Conservation (phyloP, 2,329 filamentous ascomycete genomes). For the Dothistroma pini region DNA sequence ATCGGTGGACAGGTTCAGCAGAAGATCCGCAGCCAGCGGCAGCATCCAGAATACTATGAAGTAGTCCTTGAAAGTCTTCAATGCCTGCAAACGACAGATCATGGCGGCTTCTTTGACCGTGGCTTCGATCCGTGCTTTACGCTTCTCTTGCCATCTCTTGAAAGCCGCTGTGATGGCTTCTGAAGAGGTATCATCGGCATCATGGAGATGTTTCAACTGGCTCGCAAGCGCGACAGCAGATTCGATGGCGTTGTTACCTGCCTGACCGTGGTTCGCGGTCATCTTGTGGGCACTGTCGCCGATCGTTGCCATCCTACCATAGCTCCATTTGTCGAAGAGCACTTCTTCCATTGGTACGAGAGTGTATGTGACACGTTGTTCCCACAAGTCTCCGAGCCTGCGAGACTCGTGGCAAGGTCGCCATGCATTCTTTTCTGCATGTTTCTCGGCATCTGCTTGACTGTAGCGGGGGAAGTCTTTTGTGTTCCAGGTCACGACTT, state of each 20-base stretch:
- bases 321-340: slow-evolving; percentile 26
- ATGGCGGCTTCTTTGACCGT: slow-evolving; percentile 18
- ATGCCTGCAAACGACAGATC: slow-evolving; percentile 22
- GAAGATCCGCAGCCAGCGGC: slow-evolving; percentile 8
- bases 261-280: slow-evolving; percentile 24
- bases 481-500: slow-evolving; percentile 27
- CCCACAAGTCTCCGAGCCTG: slow-evolving; percentile 35
- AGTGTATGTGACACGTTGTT: slow-evolving; percentile 27
- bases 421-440: slow-evolving; percentile 28
- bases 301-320: slow-evolving; percentile 25
- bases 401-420: slow-evolving; percentile 24
- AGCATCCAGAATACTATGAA: slow-evolving; percentile 13
- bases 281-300: slow-evolving; percentile 30
- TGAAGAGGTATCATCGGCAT: slow-evolving; percentile 3
- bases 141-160: slow-evolving; percentile 21
- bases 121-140: slow-evolving; percentile 16
- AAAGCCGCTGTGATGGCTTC: slow-evolving; percentile 13
- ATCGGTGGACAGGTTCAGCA: slow-evolving; percentile 15
- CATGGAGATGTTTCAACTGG: slow-evolving; percentile 17
- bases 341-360: slow-evolving; percentile 31
- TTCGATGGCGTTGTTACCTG: slow-evolving; percentile 27
- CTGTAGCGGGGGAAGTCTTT: slow-evolving; percentile 36
- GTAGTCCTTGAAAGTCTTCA: slow-evolving; percentile 13
- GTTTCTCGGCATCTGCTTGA: slow-evolving; percentile 32
- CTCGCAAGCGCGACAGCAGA: slow-evolving; percentile 27